phyloP scores from a whole-genome alignment of 139 green algal genomes.

The Chlorella sorokiniana region DNA sequence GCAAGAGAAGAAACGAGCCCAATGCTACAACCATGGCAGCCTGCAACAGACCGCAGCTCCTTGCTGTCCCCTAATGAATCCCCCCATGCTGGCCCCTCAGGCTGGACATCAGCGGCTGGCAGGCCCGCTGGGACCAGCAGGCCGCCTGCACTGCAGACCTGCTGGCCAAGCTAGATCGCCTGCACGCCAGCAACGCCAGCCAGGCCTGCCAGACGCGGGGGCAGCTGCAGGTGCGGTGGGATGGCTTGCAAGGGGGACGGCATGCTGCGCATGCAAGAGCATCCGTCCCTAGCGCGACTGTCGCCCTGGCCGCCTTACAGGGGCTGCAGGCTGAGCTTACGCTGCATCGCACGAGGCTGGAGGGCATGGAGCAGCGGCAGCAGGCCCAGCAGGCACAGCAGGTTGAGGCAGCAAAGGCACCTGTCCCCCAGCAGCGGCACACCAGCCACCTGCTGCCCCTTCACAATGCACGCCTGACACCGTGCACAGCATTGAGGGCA shows the following conservation, averaged over 20 bases:
- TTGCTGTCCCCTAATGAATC: too few species aligned
- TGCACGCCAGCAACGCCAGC: not conserved
- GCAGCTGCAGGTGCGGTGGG: not conserved
- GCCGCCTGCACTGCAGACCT: conserved; percentile 6
- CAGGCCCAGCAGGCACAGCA: not conserved
- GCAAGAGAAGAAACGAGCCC: too few species aligned
- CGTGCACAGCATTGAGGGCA: too few species aligned
- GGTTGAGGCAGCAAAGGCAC: too few species aligned
- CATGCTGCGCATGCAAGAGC: not conserved
- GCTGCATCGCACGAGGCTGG: conserved; percentile 2
- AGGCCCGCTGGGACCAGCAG: conserved; percentile 17
- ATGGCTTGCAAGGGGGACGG: not conserved
- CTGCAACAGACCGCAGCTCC: too few species aligned
- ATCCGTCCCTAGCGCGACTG: not conserved
- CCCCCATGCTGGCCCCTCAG: too few species aligned
- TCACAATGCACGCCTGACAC: too few species aligned
- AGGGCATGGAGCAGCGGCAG: conserved; percentile 7
- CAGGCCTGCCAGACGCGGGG: conserved; percentile 1
- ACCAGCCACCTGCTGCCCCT: too few species aligned
- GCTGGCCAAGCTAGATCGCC: not conserved
- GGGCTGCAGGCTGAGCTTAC: not conserved
- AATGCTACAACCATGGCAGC: too few species aligned
- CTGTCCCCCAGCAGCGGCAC: too few species aligned
- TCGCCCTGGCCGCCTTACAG: not conserved
- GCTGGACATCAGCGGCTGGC: conserved; percentile 8